Percentiles rank a stretch among this genome's conserved stretches.
Evolutionary conservation across 2,329 filamentous ascomycete species (phyloP).

Genomic region (Ophioceras dolichostomum): DNA sequence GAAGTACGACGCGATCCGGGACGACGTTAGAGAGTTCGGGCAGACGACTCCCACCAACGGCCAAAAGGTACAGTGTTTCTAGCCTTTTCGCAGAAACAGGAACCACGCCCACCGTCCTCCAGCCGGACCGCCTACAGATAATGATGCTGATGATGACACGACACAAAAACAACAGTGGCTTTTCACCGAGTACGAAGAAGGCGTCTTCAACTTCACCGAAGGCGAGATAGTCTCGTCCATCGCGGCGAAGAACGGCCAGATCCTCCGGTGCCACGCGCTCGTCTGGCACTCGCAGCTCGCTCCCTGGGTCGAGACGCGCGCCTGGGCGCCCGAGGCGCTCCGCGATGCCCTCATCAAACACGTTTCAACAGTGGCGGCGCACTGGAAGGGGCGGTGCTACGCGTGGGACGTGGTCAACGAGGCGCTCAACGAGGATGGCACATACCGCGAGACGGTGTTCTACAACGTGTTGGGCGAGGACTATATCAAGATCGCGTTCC

Average conservation of each 20-base stretch:
- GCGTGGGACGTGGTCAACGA: conserved; percentile 43
- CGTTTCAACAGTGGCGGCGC: conserved; percentile 27
- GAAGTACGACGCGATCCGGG: conserved; percentile 32
- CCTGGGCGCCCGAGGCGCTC: conserved; percentile 37
- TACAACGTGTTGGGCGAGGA: conserved; percentile 26
- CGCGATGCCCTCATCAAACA: conserved; percentile 35
- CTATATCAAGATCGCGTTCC: conserved; percentile 33
- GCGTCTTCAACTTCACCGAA: conserved; percentile 37
- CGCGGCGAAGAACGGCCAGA: conserved; percentile 17
- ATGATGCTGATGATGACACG: too few species aligned
- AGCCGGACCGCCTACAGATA: conserved; percentile 11
- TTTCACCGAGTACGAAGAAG: conserved; percentile 22
- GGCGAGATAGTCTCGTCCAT: conserved; percentile 27
- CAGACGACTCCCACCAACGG: conserved; percentile 27
- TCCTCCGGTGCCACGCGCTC: conserved; percentile 39
- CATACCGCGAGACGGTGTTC: conserved; percentile 25
- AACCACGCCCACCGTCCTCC: background rate
- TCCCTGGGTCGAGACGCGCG: conserved; percentile 28
- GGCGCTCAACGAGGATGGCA: conserved; percentile 32
- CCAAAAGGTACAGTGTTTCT: conserved; percentile 1
- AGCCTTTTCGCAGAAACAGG: background rate
- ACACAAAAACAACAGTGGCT: conserved; percentile 25
- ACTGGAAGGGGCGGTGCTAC: conserved; percentile 31
- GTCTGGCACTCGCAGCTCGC: conserved; percentile 31
- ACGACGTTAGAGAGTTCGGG: conserved; percentile 36